A percentile compares a stretch with the other conserved stretches of the same genome.
Evolutionary conservation across 2,329 filamentous ascomycete species (phyloP).

Genomic region (Canariomyces notabilis): DNA sequence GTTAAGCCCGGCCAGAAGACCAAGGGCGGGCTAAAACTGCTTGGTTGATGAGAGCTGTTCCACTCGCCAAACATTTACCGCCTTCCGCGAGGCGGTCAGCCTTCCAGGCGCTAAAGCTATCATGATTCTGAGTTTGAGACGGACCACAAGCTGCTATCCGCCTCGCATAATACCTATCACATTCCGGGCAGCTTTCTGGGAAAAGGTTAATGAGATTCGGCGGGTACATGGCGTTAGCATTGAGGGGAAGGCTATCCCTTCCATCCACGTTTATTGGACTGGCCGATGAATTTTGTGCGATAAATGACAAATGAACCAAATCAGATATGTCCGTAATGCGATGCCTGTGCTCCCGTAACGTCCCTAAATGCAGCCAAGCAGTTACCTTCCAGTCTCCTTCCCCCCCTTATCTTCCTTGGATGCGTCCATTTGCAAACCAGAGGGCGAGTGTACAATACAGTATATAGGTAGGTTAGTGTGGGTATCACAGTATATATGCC

Average conservation of each 20-base stretch:
- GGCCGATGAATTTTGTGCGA: background rate
- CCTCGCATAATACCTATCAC: too few relatives aligned
- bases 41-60: conserved; percentile 44
- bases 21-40: conserved; percentile 58
- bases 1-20: conserved; percentile 61
- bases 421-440: background rate
- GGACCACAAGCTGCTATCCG: too few relatives aligned
- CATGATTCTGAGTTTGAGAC: too few relatives aligned
- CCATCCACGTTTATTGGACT: too few relatives aligned
- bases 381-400: background rate
- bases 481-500: conserved; percentile 14
- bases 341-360: background rate
- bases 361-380: background rate
- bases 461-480: conserved; percentile 4
- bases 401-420: background rate
- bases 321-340: background rate
- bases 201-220: too few relatives aligned
- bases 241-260: too few relatives aligned
- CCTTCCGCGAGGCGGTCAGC: too few relatives aligned
- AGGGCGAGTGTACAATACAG: background rate
- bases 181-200: too few relatives aligned
- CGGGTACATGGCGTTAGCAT: too few relatives aligned
- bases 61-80: too few relatives aligned
- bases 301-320: background rate
- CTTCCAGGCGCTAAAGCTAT: too few relatives aligned